phyloP scores from a whole-genome alignment of 768 basidiomycete genomes.

The Lentinula detonsa region DNA sequence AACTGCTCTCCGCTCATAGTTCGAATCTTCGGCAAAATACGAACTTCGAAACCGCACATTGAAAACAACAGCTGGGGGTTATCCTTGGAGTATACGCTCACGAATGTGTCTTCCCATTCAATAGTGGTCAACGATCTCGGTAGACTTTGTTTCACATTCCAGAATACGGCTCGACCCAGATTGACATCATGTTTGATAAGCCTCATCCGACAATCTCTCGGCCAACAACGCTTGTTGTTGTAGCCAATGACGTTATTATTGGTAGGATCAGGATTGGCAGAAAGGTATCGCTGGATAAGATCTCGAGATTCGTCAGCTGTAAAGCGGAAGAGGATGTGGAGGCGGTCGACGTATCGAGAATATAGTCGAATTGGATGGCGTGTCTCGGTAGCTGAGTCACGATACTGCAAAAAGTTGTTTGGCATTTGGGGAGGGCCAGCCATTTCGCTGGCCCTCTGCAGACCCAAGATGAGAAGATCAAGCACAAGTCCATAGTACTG shows the following conservation, averaged over 20 bases:
- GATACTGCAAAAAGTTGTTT: slow-evolving; percentile 97
- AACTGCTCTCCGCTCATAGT: slow-evolving; percentile 96
- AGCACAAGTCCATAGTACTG: slow-evolving; percentile 97
- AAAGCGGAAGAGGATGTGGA: slow-evolving; percentile 97
- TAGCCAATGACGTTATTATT: slow-evolving; percentile 99
- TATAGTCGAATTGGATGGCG: slow-evolving; percentile 97
- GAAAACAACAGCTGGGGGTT: slow-evolving; percentile 98
- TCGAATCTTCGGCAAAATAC: slow-evolving; percentile 93
- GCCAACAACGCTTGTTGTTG: slow-evolving; percentile 99
- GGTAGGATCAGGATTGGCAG: slow-evolving; percentile 96
- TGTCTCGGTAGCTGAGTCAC: slow-evolving; percentile 91
- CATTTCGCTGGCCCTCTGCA: slow-evolving; percentile 99
- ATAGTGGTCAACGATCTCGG: slow-evolving; percentile 96
- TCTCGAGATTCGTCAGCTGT: slow-evolving; percentile 96
- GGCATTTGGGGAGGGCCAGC: slow-evolving; percentile 97
- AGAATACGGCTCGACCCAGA: slow-evolving; percentile 95
- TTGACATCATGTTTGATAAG: slow-evolving; percentile 99
- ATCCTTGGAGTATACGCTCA: slow-evolving; percentile 94
- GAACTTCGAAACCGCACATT: slow-evolving; percentile 98
- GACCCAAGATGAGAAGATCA: slow-evolving; percentile 90
- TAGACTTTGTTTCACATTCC: slow-evolving; percentile 97
- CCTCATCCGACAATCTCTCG: slow-evolving; percentile 97
- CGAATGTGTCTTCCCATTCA: slow-evolving; percentile 98
- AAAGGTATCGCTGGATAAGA: slow-evolving; percentile 95
- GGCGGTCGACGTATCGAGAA: slow-evolving; percentile 91